Conservation (phyloP, 768 basidiomycete species). For the Lactifluus hygrophoroides region DNA sequence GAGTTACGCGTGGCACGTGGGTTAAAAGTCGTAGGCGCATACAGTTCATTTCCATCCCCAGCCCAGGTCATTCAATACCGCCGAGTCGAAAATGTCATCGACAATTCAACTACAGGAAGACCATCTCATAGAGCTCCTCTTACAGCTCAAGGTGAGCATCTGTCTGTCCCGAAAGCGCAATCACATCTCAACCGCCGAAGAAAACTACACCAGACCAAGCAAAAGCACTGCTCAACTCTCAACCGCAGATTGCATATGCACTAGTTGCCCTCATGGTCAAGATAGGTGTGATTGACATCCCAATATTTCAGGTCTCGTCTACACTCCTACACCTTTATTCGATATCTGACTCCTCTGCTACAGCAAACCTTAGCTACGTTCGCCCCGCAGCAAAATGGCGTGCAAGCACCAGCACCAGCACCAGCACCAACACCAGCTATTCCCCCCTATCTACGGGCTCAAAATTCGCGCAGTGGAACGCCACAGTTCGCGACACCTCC, state of each 20-base stretch:
- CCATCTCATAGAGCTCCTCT: conserved; percentile 62
- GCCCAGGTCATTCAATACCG: no score
- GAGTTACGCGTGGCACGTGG: conserved; percentile 7
- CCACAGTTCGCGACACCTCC: conserved; percentile 11
- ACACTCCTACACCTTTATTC: neutral
- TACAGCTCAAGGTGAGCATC: conserved; percentile 53
- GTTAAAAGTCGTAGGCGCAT: neutral
- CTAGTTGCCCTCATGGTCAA: conserved; percentile 71
- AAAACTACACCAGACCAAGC: conserved; percentile 70
- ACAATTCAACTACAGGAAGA: conserved; percentile 47
- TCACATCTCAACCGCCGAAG: conserved; percentile 28
- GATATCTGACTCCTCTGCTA: conserved; percentile 3
- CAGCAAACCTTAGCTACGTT: conserved; percentile 60
- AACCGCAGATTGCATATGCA: conserved; percentile 71
- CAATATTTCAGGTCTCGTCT: conserved; percentile 58
- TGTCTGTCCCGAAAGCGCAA: neutral
- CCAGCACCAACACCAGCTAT: conserved; percentile 23
- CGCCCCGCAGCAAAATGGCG: conserved; percentile 22
- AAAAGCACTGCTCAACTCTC: conserved; percentile 55
- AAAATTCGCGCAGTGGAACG: conserved; percentile 23
- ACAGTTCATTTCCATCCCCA: neutral
- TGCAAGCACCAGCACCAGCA: conserved; percentile 21
- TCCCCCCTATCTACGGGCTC: conserved; percentile 27
- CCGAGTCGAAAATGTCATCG: conserved; percentile 36
- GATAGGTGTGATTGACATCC: conserved; percentile 63